Base-by-base conservation (phyloP, 768 basidiomycete genomes). In the Trametes cingulata region DNA sequence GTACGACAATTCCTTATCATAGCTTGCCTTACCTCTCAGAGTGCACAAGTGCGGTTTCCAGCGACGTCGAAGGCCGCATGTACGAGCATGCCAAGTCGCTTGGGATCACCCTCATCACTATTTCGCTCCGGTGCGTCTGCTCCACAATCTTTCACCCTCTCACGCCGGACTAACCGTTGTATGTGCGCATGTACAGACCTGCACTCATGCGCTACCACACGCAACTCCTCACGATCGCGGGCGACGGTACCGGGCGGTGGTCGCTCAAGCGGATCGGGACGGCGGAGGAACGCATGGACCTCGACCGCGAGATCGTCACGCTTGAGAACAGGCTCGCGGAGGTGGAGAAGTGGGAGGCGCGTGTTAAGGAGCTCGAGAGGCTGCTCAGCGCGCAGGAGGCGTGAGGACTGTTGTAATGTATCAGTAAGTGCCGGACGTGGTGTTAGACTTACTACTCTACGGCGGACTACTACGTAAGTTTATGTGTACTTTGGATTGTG, bases 1-100 rank as follows among this genome's bases (percentile, higher is more conserved):
- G 12, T 27, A 33, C 12, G 24, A 25, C 37, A 29, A n/a, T n/a
- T 14, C 25, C n/a, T n/a, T n/a, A n/a, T 33, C 12, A 40, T 27
- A 1, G 0, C 3, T 41, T 15, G 14, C 40, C 39, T 19, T 10
- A 15, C 4, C 69, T 8, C 14, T 6, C 69, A 90, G 95, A 98
- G 69, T 97, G 94, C 73, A 98, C 95, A 6, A 93, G 90, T 56
- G 96, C 95, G 0, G 93, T 98, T 10, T 95, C 93, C 13, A 92
- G 91, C 62, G 96, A 98, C 70, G 95, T 98, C 20, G 95, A 98
- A 72, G 95, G 95, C 0, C 79, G 85, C 64, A 95, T 98, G 92
- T 98, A 98, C 76, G 91, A 95, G 71, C 86, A 92, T 63, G 88
- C 91, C 27, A 97, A 97, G 73, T 81, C 85, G 33, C 77, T 92